Percentiles rank a stretch among this genome's conserved stretches.
These are phyloP conservation scores for Lachnellula hyalina DNA, from an alignment of 2,329 filamentous ascomycete species.

Conservation along the genomic window DNA sequence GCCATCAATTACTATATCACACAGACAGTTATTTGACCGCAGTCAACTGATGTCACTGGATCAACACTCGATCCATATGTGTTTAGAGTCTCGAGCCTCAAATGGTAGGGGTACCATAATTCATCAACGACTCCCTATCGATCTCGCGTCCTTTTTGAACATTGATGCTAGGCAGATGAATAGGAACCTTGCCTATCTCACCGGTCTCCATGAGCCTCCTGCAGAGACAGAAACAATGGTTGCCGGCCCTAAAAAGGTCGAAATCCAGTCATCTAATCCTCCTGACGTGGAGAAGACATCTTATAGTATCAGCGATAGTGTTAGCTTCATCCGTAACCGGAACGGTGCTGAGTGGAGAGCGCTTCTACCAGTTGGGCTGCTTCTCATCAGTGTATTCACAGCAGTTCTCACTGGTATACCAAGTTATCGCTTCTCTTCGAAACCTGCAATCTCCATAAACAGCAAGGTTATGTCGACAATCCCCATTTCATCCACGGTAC, in stretches of 20 bases:
- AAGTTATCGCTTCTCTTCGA: constrained; percentile 17
- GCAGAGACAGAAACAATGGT: constrained; percentile 1
- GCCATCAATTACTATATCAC: constrained; percentile 44
- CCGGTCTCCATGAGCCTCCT: constrained; percentile 30
- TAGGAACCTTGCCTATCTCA: constrained; percentile 46
- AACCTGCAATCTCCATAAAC: constrained; percentile 29
- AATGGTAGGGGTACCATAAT: constrained; percentile 32
- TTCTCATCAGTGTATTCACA: constrained; percentile 22
- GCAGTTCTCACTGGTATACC: constrained; percentile 19
- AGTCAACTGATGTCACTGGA: constrained; percentile 34
- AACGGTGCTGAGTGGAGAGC: constrained; percentile 22
- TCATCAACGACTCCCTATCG: constrained; percentile 42
- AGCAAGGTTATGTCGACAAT: constrained; percentile 28
- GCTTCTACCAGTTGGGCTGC: constrained; percentile 21
- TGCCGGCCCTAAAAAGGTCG: constrained; percentile 7
- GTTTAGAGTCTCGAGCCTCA: constrained; percentile 39
- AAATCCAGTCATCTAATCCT: constrained; percentile 2
- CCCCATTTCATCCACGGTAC: constrained; percentile 20
- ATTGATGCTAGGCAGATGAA: constrained; percentile 50
- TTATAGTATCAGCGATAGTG: constrained; percentile 13
- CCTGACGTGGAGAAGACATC: constrained; percentile 21
- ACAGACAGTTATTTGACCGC: constrained; percentile 37
- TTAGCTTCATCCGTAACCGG: constrained; percentile 16
- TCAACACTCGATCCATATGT: constrained; percentile 42
- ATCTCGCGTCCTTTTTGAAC: constrained; percentile 44